phyloP scores from a whole-genome alignment of 2,329 filamentous ascomycete species.

The Acrocalymma vagum region DNA sequence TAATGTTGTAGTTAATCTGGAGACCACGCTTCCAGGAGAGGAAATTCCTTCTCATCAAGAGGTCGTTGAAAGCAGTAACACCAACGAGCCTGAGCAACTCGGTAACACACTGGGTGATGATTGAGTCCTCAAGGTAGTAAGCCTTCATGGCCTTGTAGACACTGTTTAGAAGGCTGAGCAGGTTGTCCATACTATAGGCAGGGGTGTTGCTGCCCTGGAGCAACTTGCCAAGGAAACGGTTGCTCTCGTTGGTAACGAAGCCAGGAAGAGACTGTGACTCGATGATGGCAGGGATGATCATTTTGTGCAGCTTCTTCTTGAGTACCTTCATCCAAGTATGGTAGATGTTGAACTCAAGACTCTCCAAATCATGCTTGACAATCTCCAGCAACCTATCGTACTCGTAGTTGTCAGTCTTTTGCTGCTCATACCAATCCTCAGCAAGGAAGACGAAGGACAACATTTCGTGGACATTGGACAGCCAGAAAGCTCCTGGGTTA shows the following conservation, averaged over 20 bases:
- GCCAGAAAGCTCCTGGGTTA: slow-evolving; percentile 97
- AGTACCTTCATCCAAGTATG: slow-evolving; percentile 99
- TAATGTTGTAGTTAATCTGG: slow-evolving; percentile 99
- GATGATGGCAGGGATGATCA: slow-evolving; percentile 99
- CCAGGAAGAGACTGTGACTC: slow-evolving; percentile 97
- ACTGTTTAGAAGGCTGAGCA: slow-evolving; percentile 93
- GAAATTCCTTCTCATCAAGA: slow-evolving; percentile 98
- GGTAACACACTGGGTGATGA: slow-evolving; percentile 94
- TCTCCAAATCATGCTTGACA: slow-evolving; percentile 98
- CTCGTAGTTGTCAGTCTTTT: slow-evolving; percentile 99
- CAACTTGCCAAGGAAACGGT: slow-evolving; percentile 96
- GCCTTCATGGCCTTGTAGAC: slow-evolving; percentile 99
- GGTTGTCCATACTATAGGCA: slow-evolving; percentile 99
- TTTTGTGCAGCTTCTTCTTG: slow-evolving; percentile 99
- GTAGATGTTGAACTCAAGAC: slow-evolving; percentile 99
- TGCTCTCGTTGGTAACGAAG: slow-evolving; percentile 98
- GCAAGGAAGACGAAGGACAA: slow-evolving; percentile 98
- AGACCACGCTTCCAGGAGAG: slow-evolving; percentile 98
- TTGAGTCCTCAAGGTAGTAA: slow-evolving; percentile 95
- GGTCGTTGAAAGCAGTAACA: slow-evolving; percentile 97
- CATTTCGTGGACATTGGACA: slow-evolving; percentile 99
- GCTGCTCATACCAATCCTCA: slow-evolving; percentile 99
- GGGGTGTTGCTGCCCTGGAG: slow-evolving; percentile 88
- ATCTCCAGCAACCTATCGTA: slow-evolving; percentile 97
- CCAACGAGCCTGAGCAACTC: slow-evolving; percentile 93